Evolutionary conservation across 495 filamentous ascomycete genomes (phyloP).

Genomic region (Neurospora intermedia): DNA sequence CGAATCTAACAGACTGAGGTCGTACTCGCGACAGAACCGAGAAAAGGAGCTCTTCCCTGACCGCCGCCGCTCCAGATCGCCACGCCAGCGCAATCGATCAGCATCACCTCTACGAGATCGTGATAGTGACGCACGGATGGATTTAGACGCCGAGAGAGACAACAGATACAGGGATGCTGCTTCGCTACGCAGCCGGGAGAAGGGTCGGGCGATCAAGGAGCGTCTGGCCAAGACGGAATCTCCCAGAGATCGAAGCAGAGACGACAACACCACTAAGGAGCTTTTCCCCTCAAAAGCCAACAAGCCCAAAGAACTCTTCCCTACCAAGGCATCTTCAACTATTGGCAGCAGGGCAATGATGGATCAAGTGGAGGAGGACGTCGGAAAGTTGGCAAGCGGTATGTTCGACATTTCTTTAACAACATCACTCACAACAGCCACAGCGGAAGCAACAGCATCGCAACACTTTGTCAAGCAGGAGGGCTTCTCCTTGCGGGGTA

Average conservation of each 20-base stretch:
- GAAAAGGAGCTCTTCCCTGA: slow-evolving; percentile 46
- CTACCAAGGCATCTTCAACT: slow-evolving; percentile 35
- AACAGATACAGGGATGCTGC: slow-evolving; percentile 16
- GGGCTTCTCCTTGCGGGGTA: not conserved
- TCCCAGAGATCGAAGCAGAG: not conserved
- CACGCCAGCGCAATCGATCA: slow-evolving; percentile 48
- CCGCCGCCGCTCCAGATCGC: slow-evolving; percentile 17
- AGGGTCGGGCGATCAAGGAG: slow-evolving; percentile 36
- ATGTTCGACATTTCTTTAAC: slow-evolving; percentile 19
- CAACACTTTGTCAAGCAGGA: not conserved
- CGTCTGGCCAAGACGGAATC: slow-evolving; percentile 14
- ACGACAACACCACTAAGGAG: slow-evolving; percentile 40
- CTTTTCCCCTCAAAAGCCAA: slow-evolving; percentile 54
- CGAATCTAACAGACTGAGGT: slow-evolving; percentile 15
- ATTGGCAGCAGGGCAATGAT: slow-evolving; percentile 24
- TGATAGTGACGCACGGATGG: slow-evolving; percentile 45
- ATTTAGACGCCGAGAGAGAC: slow-evolving; percentile 17
- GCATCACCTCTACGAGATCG: slow-evolving; percentile 62
- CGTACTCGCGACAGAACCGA: slow-evolving; percentile 21
- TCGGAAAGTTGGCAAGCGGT: slow-evolving; percentile 30
- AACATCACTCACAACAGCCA: slow-evolving; percentile 1
- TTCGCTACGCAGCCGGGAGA: slow-evolving; percentile 31
- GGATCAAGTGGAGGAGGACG: slow-evolving; percentile 31
- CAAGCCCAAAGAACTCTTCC: slow-evolving; percentile 59
- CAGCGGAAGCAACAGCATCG: slow-evolving; percentile 4